Base-by-base conservation (phyloP, 768 basidiomycete genomes). In the Rhodosporidiobolus odoratus region DNA sequence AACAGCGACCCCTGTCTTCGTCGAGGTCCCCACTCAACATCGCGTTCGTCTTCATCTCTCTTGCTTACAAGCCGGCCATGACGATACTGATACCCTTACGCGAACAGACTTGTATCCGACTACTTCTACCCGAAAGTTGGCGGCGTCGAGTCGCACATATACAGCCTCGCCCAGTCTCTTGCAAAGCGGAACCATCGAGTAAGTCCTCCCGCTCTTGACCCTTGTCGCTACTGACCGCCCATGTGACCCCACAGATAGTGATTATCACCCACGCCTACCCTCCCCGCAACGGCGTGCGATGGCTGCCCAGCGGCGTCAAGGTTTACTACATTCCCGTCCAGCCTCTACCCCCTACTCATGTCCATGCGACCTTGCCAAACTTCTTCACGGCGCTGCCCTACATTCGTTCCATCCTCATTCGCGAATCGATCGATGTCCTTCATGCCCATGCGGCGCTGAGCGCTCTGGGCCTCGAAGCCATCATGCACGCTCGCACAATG, bases 91-190 rank as follows among this genome's bases (percentile, higher is more conserved):
- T 8, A 23, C 30, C 3, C 8, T 30, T 19, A 5, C 15, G 1
- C 16, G 25, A 4, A 25, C 61, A 72, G 71, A 1, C 53, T 73
- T 56, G 58, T 70, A 34, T 70, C 62, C 30, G 96, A 99, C 81
- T 99, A 98, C 83, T 99, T 97, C 81, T 87, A 91, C 77, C 96
- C 96, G 1, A 84, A 86, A 67, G 88, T 94, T 4, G 96, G 96
- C 5, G 96, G 96, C 13, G 95, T 99, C 40, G 96, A 98, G 81
- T 94, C 87, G 69, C 92, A 96, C 79, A 94, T 97, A 45, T 97
- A 91, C 80, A 90, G 90, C 86, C 84, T 99, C 57, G 88, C 88
- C 66, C 87, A 89, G 27, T 88, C 89, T 58, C 86, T 98, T 50
- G 86, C 93, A 63, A 83, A 83, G 50, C 85, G 85, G 48, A 92